Percentiles rank a stretch among this genome's conserved stretches.
These are phyloP conservation scores for Alternaria sp. DNA, from an alignment of 2,329 filamentous ascomycete genomes.

Conservation along the genomic window DNA sequence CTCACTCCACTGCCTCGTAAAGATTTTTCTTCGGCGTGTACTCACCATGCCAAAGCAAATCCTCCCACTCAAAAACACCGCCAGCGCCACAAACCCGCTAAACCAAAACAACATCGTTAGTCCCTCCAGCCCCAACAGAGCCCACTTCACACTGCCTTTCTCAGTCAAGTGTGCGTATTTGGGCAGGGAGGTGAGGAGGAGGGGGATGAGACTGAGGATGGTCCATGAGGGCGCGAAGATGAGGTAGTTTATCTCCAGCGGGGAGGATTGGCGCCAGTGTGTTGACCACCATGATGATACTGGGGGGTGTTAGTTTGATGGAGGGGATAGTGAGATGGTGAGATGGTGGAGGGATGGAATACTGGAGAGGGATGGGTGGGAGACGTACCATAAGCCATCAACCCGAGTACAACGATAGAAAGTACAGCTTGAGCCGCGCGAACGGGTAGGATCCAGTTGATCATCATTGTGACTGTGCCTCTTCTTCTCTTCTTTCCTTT, in stretches of 20 bases:
- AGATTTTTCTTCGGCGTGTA: too few relatives aligned
- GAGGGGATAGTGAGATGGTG: too few relatives aligned
- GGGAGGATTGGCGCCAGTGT: conserved; percentile 60
- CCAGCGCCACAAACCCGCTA: conserved; percentile 79
- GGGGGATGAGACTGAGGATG: conserved; percentile 68
- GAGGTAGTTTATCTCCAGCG: conserved; percentile 73
- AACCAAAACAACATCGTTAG: conserved; percentile 91
- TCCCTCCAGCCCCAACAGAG: conserved; percentile 69
- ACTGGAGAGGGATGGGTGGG: too few relatives aligned
- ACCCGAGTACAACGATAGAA: conserved; percentile 74
- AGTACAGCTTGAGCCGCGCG: conserved; percentile 73
- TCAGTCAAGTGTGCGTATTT: conserved; percentile 54
- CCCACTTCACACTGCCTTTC: conserved; percentile 63
- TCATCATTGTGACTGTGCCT: conserved; percentile 52
- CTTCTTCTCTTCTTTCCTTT: background rate
- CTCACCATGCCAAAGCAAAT: conserved; percentile 57
- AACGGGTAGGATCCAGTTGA: conserved; percentile 65
- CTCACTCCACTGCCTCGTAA: too few relatives aligned
- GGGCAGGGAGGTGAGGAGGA: conserved; percentile 67
- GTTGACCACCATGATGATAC: conserved; percentile 62
- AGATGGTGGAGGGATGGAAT: background rate
- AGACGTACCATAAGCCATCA: conserved; percentile 71
- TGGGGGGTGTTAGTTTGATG: conserved; percentile 39
- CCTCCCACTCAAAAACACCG: conserved; percentile 66
- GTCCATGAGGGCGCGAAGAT: conserved; percentile 83